Base-by-base conservation (phyloP, 2,329 filamentous ascomycete genomes). In the Venturia nashicola region DNA sequence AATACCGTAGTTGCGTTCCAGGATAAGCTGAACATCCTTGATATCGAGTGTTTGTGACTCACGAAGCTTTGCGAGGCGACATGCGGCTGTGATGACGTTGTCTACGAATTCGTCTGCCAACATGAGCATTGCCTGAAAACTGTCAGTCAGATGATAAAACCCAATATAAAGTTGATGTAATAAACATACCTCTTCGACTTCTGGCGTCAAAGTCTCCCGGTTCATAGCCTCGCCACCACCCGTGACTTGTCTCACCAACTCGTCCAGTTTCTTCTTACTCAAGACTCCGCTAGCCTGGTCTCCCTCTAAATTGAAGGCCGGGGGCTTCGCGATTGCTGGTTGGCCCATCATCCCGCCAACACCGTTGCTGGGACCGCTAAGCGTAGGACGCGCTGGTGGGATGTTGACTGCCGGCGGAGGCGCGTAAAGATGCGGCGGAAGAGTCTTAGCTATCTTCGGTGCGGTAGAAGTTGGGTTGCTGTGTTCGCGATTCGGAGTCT, bases 181-280 rank as follows among this genome's bases (percentile, higher is more conserved):
- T 59, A 63, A 48, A 70, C 81, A 74, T 82, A 95, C 92, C 82
- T 97, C 93, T 83, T 99, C 94, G 61, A 96, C 93, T 69, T 97
- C 94, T 0, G 94, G 90, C 36, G 90, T 90, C 68, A 97, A 78
- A 44, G 87, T 83, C 72, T 93, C 90, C 66, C 86, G 86, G 67
- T 90, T 88, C 59, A 85, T 82, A n/a, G 83, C 80, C 66, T 90
- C 87, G 34, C 85, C 86, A 11, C 88, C 88, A 63, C 92, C 92
- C 43, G 91, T 96, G 65, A 97, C 91, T 76, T 97, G 93, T 61
- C 92, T 86, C 9, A 97, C 92, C 44, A 99, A 82, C 73, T 97
- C 93, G 71, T 99, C 92, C 48, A 99, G 82, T 78, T 96, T 97
- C 78, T 96, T 95, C 83, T 97, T 97, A 78, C 89, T 95, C n/a